A percentile compares a stretch with the other conserved stretches of the same genome.
Conservation (phyloP, 208 protist species). For the Angomonas deanei region DNA sequence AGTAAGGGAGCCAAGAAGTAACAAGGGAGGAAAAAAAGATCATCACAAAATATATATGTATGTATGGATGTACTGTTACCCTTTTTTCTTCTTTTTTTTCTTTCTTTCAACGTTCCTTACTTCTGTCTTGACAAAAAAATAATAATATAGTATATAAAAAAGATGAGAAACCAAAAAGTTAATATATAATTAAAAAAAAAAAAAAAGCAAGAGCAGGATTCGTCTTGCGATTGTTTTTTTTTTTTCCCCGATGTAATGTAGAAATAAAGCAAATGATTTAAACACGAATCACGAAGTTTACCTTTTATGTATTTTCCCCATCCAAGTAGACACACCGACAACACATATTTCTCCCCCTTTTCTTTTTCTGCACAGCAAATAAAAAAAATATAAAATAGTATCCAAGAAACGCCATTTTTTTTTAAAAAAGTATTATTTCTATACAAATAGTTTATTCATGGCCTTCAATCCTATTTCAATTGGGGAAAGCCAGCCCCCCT, state of each 20-base stretch:
- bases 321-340: neutral
- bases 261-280: neutral
- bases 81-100: too few relatives aligned
- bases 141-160: neutral
- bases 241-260: neutral
- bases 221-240: slow-evolving; percentile 3
- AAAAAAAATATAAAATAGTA: slow-evolving; percentile 10
- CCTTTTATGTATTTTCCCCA: neutral
- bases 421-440: neutral
- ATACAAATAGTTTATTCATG: slow-evolving; percentile 15
- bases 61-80: too few relatives aligned
- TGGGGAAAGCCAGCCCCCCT: slow-evolving; percentile 21
- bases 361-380: slow-evolving; percentile 10
- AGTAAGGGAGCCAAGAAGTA: slow-evolving; percentile 13
- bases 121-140: slow-evolving; percentile 5
- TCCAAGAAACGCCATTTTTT: neutral
- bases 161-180: neutral
- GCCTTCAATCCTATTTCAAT: slow-evolving; percentile 71
- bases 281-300: neutral
- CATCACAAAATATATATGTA: slow-evolving; percentile 4
- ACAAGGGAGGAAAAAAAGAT: neutral
- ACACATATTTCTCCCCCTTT: neutral
- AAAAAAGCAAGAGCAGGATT: slow-evolving; percentile 6
- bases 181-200: slow-evolving; percentile 8
- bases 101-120: too few relatives aligned